These are phyloP conservation scores for Ceratocystis eucalypticola DNA, from an alignment of 2,329 filamentous ascomycete genomes.

Conservation along the genomic window DNA sequence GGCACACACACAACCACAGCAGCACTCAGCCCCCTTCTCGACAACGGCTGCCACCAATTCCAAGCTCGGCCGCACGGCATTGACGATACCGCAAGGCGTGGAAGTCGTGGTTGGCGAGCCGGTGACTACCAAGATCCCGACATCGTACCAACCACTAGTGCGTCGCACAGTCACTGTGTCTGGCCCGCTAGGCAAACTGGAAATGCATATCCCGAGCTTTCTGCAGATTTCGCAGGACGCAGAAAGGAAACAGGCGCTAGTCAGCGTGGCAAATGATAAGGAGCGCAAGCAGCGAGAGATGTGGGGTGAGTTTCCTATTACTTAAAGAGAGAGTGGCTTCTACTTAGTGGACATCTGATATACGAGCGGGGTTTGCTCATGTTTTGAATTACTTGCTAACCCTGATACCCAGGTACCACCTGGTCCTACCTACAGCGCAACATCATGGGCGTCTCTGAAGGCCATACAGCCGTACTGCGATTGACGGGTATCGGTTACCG, in stretches of 20 bases:
- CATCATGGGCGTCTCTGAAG: conserved; percentile 89
- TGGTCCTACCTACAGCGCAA: conserved; percentile 83
- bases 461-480: conserved; percentile 82
- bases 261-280: conserved; percentile 56
- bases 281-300: conserved; percentile 73
- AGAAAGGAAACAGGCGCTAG: conserved; percentile 45
- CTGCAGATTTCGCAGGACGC: conserved; percentile 57
- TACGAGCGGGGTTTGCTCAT: not conserved
- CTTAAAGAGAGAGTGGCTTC: not conserved
- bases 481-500: conserved; percentile 93
- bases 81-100: conserved; percentile 74
- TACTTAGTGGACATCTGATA: not conserved
- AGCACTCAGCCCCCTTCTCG: conserved; percentile 44
- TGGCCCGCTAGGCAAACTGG: conserved; percentile 69
- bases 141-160: conserved; percentile 46
- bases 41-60: conserved; percentile 53
- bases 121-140: conserved; percentile 37
- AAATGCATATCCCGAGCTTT: conserved; percentile 66
- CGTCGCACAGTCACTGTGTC: conserved; percentile 59
- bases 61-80: conserved; percentile 71
- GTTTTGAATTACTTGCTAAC: not conserved
- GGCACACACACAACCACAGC: conserved; percentile 55
- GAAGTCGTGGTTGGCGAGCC: conserved; percentile 58
- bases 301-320: conserved; percentile 59
- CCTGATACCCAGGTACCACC: conserved; percentile 53